Evolutionary conservation across 257 asterid species (phyloP).

Genomic region (Phtheirospermum japonicum): DNA sequence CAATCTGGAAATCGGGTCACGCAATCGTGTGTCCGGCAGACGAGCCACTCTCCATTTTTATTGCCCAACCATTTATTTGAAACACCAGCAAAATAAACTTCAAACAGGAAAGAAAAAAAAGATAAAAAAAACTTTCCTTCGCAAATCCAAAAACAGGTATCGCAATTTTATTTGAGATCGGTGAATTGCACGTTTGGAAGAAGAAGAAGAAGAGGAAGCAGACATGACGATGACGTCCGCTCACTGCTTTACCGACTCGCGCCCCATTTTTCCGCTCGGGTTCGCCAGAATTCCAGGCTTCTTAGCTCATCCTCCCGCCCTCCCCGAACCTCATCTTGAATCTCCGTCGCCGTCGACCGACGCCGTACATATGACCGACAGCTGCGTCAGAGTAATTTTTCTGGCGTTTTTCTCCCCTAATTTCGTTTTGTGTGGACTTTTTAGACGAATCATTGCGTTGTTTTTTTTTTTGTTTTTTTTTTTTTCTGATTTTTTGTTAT

Average conservation of each 20-base stretch:
- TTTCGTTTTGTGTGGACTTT: background rate
- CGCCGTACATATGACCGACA: constrained; percentile 56
- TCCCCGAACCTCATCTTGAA: constrained; percentile 40
- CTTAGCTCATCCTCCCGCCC: constrained; percentile 55
- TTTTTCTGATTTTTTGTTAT: background rate
- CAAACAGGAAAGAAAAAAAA: no score
- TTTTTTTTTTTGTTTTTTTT: background rate
- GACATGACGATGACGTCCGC: constrained; percentile 44
- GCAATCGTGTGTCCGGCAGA: constrained; percentile 31
- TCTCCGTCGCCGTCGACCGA: constrained; percentile 46
- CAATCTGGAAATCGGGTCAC: constrained; percentile 9
- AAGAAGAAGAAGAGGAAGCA: constrained; percentile 17
- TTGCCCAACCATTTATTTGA: constrained; percentile 25
- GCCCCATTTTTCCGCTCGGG: constrained; percentile 50
- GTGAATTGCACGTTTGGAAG: constrained; percentile 29
- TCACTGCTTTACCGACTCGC: constrained; percentile 53
- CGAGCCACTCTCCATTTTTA: constrained; percentile 20
- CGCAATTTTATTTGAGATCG: background rate
- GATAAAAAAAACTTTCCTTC: no score
- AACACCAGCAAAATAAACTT: no score
- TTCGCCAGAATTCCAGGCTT: constrained; percentile 66
- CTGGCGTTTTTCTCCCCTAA: background rate
- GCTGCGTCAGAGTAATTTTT: constrained; percentile 64
- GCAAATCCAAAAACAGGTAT: no score
- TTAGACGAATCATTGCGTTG: background rate